Conservation (phyloP, 2,329 filamentous ascomycete genomes). For the Cladobotryum mycophilum region DNA sequence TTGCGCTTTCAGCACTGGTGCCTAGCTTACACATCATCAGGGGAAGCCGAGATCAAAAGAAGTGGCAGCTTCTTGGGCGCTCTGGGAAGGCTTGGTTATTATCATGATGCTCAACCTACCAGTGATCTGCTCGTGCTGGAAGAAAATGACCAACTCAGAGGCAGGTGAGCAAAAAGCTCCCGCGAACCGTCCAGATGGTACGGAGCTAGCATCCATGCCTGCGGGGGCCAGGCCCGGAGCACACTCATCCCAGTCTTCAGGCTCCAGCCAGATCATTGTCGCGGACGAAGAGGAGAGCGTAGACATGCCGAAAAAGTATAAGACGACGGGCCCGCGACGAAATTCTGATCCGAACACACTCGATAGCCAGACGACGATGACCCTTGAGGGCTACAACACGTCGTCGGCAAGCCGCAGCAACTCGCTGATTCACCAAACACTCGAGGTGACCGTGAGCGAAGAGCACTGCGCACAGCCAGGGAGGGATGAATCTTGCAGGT, state of each 20-base stretch:
- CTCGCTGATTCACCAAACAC: conserved; percentile 3
- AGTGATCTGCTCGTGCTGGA: neutral
- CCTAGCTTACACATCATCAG: too few species aligned
- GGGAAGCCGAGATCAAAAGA: too few species aligned
- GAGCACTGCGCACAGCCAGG: conserved; percentile 2
- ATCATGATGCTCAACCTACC: conserved; percentile 1
- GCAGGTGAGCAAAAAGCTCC: neutral
- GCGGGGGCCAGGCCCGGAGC: too few species aligned
- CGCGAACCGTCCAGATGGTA: too few species aligned
- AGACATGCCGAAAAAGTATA: too few species aligned
- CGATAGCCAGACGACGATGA: neutral
- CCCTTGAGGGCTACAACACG: neutral
- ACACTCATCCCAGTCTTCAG: too few species aligned
- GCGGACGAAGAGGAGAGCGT: too few species aligned
- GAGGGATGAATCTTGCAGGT: neutral
- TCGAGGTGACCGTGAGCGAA: conserved; percentile 6
- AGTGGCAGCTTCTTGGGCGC: neutral
- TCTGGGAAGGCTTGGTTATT: conserved; percentile 6
- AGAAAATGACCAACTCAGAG: neutral
- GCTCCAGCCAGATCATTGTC: too few species aligned
- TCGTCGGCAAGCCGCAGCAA: neutral
- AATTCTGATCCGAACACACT: too few species aligned
- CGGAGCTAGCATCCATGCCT: too few species aligned
- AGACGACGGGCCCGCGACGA: too few species aligned
- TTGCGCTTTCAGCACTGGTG: neutral